Percentiles rank a stretch among this genome's conserved stretches.
These are phyloP conservation scores for Aspergillus homomorphus DNA, from an alignment of 495 filamentous ascomycete species.

Conservation along the genomic window DNA sequence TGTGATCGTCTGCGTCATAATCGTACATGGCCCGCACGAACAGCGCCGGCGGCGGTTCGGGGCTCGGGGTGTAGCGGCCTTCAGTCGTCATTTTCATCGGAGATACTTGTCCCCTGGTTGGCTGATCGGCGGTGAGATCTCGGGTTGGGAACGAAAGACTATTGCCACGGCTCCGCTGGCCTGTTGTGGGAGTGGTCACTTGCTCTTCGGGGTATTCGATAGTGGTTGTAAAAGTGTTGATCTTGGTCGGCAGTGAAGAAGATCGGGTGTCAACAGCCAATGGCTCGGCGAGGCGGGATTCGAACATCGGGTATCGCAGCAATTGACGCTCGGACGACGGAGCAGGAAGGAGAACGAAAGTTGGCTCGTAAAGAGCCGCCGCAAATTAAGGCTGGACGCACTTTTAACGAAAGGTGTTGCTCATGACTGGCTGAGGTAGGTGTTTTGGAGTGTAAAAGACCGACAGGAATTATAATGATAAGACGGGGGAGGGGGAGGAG, in stretches of 20 bases:
- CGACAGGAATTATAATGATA: slow-evolving; percentile 4
- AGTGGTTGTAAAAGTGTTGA: slow-evolving; percentile 40
- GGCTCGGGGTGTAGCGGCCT: slow-evolving; percentile 61
- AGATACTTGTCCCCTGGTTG: slow-evolving; percentile 28
- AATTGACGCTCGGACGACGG: slow-evolving; percentile 11
- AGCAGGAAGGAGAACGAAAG: neutral
- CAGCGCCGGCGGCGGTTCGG: slow-evolving; percentile 70
- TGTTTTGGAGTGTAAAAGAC: slow-evolving; percentile 6
- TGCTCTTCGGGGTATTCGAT: slow-evolving; percentile 48
- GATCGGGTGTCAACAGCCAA: slow-evolving; percentile 35
- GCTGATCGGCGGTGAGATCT: slow-evolving; percentile 26
- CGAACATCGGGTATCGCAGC: slow-evolving; percentile 33
- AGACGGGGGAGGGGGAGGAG: slow-evolving; percentile 4
- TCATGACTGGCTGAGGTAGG: slow-evolving; percentile 21
- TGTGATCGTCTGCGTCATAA: slow-evolving; percentile 94
- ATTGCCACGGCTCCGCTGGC: slow-evolving; percentile 31
- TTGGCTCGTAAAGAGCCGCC: slow-evolving; percentile 17
- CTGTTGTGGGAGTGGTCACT: slow-evolving; percentile 33
- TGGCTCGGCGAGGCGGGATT: slow-evolving; percentile 33
- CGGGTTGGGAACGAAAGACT: slow-evolving; percentile 27
- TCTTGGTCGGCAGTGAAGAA: slow-evolving; percentile 31
- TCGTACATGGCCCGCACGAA: slow-evolving; percentile 96
- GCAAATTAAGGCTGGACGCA: slow-evolving; percentile 20
- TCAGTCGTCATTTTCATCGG: slow-evolving; percentile 34
- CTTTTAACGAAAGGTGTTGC: slow-evolving; percentile 21